Evolutionary conservation across 768 basidiomycete genomes (phyloP).

Genomic region (Vishniacozyma victoriae): DNA sequence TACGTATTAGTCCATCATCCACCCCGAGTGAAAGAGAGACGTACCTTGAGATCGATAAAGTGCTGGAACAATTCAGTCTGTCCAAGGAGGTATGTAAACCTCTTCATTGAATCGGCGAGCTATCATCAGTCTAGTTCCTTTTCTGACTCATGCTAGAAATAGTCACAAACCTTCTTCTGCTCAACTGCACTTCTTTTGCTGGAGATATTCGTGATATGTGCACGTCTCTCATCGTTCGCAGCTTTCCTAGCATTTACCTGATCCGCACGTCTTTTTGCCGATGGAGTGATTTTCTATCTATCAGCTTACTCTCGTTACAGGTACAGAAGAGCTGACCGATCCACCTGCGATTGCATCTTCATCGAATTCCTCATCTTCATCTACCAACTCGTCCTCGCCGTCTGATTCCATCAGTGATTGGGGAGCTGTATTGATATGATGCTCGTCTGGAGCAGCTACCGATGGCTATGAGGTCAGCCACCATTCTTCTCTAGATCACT

Average conservation of each 20-base stretch:
- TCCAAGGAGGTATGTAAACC: constrained; percentile 93
- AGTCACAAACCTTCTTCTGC: constrained; percentile 29
- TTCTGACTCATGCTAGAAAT: not conserved
- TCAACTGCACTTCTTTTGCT: constrained; percentile 31
- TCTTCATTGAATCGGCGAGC: constrained; percentile 89
- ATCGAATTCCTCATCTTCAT: constrained; percentile 24
- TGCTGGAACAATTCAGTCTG: constrained; percentile 98
- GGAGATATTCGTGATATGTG: constrained; percentile 31
- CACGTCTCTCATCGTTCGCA: constrained; percentile 33
- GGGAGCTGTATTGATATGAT: constrained; percentile 54
- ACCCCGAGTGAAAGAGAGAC: constrained; percentile 13
- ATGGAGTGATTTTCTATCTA: constrained; percentile 22
- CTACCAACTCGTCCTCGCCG: constrained; percentile 25
- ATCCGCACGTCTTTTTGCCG: constrained; percentile 23
- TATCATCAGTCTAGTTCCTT: constrained; percentile 41
- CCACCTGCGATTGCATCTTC: constrained; percentile 24
- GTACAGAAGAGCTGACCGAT: constrained; percentile 1
- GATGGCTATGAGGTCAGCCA: constrained; percentile 26
- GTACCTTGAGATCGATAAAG: constrained; percentile 91
- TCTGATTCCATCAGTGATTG: constrained; percentile 26
- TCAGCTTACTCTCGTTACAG: no score
- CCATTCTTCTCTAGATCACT: no score
- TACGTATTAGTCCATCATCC: constrained; percentile 42
- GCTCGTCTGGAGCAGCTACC: constrained; percentile 61
- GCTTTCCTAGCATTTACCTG: constrained; percentile 32